These are phyloP conservation scores for Amanita inopinata DNA, from an alignment of 768 basidiomycete species.

Conservation along the genomic window DNA sequence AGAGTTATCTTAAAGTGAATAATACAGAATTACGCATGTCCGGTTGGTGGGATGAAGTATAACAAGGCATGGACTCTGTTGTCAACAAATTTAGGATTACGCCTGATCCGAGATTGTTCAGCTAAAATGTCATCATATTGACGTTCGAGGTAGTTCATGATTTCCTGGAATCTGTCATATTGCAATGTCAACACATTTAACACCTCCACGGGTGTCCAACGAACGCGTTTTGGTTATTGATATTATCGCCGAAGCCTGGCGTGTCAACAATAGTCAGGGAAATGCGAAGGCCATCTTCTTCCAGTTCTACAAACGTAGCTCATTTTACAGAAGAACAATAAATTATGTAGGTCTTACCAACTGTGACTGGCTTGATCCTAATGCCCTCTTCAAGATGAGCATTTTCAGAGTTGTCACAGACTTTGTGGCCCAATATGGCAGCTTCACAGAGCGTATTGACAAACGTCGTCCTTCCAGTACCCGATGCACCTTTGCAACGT, in stretches of 20 bases:
- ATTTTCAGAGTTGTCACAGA: slow-evolving; percentile 48
- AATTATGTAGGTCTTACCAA: slow-evolving; percentile 39
- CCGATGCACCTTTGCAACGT: slow-evolving; percentile 61
- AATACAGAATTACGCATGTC: slow-evolving; percentile 55
- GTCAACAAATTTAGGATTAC: slow-evolving; percentile 87
- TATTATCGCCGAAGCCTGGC: slow-evolving; percentile 85
- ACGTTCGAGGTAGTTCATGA: slow-evolving; percentile 77
- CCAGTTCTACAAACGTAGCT: slow-evolving; percentile 50
- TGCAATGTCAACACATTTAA: slow-evolving; percentile 2
- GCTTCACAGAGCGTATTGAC: slow-evolving; percentile 88
- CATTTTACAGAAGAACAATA: neutral
- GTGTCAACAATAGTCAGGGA: slow-evolving; percentile 88
- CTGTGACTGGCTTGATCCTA: slow-evolving; percentile 71
- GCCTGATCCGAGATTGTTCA: slow-evolving; percentile 82
- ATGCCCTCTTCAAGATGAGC: slow-evolving; percentile 75
- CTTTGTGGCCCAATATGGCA: slow-evolving; percentile 63
- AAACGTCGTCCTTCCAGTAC: slow-evolving; percentile 82
- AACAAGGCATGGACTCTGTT: slow-evolving; percentile 81
- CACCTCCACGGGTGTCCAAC: slow-evolving; percentile 19
- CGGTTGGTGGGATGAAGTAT: slow-evolving; percentile 87
- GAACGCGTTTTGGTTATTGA: slow-evolving; percentile 82
- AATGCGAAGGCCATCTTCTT: slow-evolving; percentile 87
- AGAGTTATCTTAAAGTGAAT: slow-evolving; percentile 5
- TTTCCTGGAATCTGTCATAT: slow-evolving; percentile 68
- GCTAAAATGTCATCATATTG: slow-evolving; percentile 92